Percentiles rank a stretch among this genome's conserved stretches.
These are phyloP conservation scores for Alternaria sp. DNA, from an alignment of 2,329 filamentous ascomycete genomes.

Conservation along the genomic window DNA sequence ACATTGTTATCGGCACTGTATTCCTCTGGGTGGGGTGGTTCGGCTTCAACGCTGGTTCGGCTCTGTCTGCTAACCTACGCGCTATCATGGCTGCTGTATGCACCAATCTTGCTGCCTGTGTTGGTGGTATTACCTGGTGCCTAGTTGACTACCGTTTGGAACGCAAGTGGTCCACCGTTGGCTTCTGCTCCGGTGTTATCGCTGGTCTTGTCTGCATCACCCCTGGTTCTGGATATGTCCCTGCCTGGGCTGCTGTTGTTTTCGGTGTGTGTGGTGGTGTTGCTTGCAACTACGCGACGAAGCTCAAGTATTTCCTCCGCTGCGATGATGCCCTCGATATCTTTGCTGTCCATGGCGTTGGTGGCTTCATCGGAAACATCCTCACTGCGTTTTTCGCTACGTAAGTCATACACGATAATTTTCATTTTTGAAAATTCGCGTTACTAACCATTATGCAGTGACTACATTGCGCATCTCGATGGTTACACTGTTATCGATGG, in stretches of 20 bases:
- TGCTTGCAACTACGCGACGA: conserved; percentile 88
- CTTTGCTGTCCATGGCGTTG: conserved; percentile 68
- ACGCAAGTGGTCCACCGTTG: conserved; percentile 90
- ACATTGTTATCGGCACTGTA: conserved; percentile 90
- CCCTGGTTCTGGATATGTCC: conserved; percentile 85
- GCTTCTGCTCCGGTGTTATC: conserved; percentile 91
- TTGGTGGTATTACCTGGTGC: conserved; percentile 90
- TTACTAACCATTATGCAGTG: conserved; percentile 49
- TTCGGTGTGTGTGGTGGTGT: conserved; percentile 79
- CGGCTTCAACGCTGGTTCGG: conserved; percentile 90
- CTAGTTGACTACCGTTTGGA: conserved; percentile 88
- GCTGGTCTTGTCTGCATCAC: conserved; percentile 89
- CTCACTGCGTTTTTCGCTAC: conserved; percentile 79
- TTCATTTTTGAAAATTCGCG: background rate
- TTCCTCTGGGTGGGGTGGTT: conserved; percentile 98
- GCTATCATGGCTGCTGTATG: conserved; percentile 87
- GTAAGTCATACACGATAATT: conserved; percentile 50
- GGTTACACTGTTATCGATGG: conserved; percentile 72
- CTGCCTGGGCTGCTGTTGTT: conserved; percentile 82
- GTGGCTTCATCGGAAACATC: conserved; percentile 67
- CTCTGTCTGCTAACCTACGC: conserved; percentile 80
- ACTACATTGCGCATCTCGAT: conserved; percentile 85
- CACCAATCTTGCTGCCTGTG: conserved; percentile 84
- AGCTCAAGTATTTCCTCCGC: conserved; percentile 83
- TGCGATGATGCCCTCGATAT: conserved; percentile 89